These are phyloP conservation scores for Backusella westeae DNA, from an alignment of 192 early-diverging fungal genomes.

Conservation along the genomic window DNA sequence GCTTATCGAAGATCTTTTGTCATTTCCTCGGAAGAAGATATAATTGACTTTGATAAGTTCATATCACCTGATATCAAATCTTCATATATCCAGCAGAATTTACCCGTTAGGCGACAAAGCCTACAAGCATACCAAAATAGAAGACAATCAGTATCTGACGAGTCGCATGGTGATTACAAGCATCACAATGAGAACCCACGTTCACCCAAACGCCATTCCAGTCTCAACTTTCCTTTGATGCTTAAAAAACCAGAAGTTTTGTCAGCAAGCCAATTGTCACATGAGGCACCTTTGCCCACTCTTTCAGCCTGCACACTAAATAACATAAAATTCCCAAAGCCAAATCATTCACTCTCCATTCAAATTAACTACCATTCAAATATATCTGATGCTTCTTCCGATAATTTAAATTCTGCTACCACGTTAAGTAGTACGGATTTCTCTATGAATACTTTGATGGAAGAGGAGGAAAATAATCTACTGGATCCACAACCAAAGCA, in stretches of 20 bases:
- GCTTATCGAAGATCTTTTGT: constrained; percentile 4
- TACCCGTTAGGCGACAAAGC: constrained; percentile 34
- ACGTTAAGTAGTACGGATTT: not conserved
- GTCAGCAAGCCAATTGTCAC: not conserved
- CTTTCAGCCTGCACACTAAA: not conserved
- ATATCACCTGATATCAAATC: constrained; percentile 5
- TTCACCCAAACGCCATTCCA: not conserved
- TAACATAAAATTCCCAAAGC: not conserved
- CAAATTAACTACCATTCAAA: not conserved
- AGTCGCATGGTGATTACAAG: not conserved
- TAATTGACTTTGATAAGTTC: not conserved
- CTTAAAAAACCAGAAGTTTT: not conserved
- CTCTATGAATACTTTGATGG: not conserved
- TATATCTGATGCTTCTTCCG: not conserved
- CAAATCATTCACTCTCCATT: not conserved
- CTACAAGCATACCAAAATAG: constrained; percentile 9
- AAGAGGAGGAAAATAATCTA: not conserved
- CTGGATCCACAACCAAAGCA: not conserved
- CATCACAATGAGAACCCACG: not conserved
- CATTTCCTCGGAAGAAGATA: not conserved
- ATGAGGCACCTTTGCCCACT: not conserved
- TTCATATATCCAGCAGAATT: constrained; percentile 26
- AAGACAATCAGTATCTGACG: not conserved
- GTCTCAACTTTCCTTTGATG: not conserved
- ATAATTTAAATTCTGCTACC: not conserved